phyloP scores from a whole-genome alignment of 108 stramenopile genomes.

The Fragilaria crotonensis region DNA sequence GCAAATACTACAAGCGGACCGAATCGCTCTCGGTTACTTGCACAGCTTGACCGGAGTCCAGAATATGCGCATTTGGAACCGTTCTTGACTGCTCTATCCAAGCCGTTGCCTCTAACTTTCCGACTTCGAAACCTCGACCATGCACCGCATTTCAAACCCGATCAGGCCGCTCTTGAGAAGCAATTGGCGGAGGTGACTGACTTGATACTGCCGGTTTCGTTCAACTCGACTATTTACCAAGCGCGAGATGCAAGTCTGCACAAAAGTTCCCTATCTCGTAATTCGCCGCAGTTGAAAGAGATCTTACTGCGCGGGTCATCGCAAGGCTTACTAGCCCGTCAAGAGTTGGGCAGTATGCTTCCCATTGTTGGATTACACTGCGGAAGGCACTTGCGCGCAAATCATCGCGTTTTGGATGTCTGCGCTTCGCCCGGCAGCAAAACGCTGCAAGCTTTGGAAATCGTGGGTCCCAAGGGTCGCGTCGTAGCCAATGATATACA shows the following conservation, averaged over 20 bases:
- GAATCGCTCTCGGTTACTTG: neutral
- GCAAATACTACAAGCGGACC: neutral
- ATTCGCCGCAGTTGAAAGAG: slow-evolving; percentile 43
- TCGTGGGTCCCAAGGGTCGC: slow-evolving; percentile 17
- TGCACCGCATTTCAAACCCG: neutral
- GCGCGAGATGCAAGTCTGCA: slow-evolving; percentile 20
- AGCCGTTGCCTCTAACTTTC: slow-evolving; percentile 29
- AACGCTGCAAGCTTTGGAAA: slow-evolving; percentile 74
- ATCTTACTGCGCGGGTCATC: slow-evolving; percentile 34
- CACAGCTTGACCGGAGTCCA: neutral
- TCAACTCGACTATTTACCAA: slow-evolving; percentile 35
- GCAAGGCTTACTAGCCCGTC: slow-evolving; percentile 57
- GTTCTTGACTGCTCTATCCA: slow-evolving; percentile 15
- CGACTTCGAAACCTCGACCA: slow-evolving; percentile 15
- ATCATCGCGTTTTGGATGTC: slow-evolving; percentile 62
- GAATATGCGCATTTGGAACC: neutral
- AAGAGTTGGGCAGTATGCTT: slow-evolving; percentile 78
- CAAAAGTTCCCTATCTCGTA: slow-evolving; percentile 28
- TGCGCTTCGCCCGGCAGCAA: slow-evolving; percentile 86
- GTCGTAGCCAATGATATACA: slow-evolving; percentile 84
- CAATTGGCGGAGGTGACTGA: slow-evolving; percentile 4
- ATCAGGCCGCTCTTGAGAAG: neutral
- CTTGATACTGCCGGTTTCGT: slow-evolving; percentile 19
- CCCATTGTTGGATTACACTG: slow-evolving; percentile 43
- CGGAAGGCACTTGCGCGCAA: slow-evolving; percentile 16